Conservation (phyloP, 2,329 filamentous ascomycete genomes). For the Diaporthe capsici region DNA sequence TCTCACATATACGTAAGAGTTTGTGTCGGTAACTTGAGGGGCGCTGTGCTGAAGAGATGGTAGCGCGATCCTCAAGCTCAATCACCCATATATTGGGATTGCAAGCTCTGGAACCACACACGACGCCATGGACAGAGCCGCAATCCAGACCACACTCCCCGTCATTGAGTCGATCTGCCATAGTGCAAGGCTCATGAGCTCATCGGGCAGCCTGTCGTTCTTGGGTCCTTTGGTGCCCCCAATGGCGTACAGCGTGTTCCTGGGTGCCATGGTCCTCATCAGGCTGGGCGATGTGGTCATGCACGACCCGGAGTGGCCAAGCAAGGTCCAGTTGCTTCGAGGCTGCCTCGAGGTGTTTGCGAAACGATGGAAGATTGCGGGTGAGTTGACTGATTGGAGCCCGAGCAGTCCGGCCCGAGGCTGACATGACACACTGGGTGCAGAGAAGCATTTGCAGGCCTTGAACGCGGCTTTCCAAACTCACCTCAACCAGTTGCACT, state of each 20-base stretch:
- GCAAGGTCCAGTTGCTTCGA: conserved; percentile 46
- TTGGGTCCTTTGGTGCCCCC: conserved; percentile 44
- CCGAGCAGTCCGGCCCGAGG: background rate
- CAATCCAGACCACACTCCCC: conserved; percentile 44
- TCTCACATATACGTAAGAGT: conserved; percentile 49
- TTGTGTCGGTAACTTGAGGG: conserved; percentile 28
- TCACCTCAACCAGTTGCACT: conserved; percentile 30
- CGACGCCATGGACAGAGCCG: conserved; percentile 37
- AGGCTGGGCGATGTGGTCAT: conserved; percentile 45
- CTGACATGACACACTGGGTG: background rate
- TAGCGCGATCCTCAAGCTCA: conserved; percentile 50
- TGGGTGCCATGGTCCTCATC: conserved; percentile 48
- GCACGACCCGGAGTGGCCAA: conserved; percentile 44
- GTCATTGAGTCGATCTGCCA: conserved; percentile 46
- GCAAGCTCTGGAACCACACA: conserved; percentile 24
- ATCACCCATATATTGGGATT: conserved; percentile 46
- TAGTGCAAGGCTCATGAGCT: conserved; percentile 42
- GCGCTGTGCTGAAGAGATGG: conserved; percentile 40
- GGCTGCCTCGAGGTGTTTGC: conserved; percentile 43
- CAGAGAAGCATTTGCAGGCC: conserved; percentile 40
- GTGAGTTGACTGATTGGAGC: conserved; percentile 41
- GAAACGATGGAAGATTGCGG: conserved; percentile 49
- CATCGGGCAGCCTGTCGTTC: conserved; percentile 39
- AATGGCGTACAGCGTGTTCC: conserved; percentile 46
- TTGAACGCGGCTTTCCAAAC: conserved; percentile 37